Conservation (phyloP, 75 land plant genomes). For the Cryptomeria japonica region DNA sequence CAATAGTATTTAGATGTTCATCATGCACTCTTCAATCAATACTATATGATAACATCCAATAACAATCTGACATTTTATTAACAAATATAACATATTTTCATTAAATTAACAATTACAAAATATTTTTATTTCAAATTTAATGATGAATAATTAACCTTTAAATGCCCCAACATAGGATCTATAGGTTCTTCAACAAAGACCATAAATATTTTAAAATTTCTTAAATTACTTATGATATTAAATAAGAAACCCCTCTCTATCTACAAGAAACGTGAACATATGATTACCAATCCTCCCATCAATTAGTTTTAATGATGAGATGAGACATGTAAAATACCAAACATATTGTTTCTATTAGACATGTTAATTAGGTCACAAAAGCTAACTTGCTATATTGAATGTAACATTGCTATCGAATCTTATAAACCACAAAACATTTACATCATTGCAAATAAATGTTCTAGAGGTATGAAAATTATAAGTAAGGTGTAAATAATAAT, state of each 20-base stretch:
- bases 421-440: too few relatives aligned
- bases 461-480: background rate
- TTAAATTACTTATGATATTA: too few relatives aligned
- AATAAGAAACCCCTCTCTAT: constrained; percentile 67
- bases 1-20: background rate
- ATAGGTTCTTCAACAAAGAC: too few relatives aligned
- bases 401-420: too few relatives aligned
- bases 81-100: background rate
- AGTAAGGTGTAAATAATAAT: too few relatives aligned
- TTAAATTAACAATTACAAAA: too few relatives aligned
- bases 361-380: background rate
- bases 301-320: constrained; percentile 66
- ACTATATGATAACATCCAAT: background rate
- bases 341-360: background rate
- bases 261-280: constrained; percentile 87
- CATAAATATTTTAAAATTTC: too few relatives aligned
- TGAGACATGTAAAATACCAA: constrained; percentile 44
- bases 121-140: too few relatives aligned
- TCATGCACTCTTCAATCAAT: too few relatives aligned
- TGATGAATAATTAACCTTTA: background rate
- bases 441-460: background rate
- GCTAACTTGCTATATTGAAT: too few relatives aligned
- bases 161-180: background rate
- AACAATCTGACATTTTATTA: background rate
- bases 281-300: constrained; percentile 79